Percentiles rank a stretch among this genome's conserved stretches.
These are phyloP conservation scores for Cryptococcus jaspeensis DNA, from an alignment of 1,284 basidiomycete species.

Conservation along the genomic window DNA sequence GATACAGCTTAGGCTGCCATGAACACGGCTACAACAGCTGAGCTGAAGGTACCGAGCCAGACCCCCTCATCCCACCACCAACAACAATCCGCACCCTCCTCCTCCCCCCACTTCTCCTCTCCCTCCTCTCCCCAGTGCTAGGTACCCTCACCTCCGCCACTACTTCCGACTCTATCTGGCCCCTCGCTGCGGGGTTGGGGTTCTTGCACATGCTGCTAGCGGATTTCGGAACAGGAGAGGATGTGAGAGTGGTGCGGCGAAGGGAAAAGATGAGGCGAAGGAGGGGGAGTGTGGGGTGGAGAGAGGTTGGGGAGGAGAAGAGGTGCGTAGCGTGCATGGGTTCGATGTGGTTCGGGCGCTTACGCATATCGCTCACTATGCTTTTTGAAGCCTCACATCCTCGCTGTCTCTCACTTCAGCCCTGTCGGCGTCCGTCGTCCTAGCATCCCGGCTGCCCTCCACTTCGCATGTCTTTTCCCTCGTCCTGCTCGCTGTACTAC, in stretches of 20 bases:
- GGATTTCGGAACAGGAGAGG: slow-evolving; percentile 59
- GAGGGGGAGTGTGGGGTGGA: slow-evolving; percentile 5
- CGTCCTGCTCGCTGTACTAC: slow-evolving; percentile 77
- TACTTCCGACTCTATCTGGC: slow-evolving; percentile 96
- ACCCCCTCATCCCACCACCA: slow-evolving; percentile 56
- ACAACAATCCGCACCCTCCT: slow-evolving; percentile 56
- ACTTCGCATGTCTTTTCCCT: slow-evolving; percentile 88
- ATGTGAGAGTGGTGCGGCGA: slow-evolving; percentile 27
- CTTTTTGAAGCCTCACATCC: slow-evolving; percentile 66
- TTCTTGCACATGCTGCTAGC: slow-evolving; percentile 63
- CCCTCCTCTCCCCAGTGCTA: slow-evolving; percentile 86
- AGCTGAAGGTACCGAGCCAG: not conserved
- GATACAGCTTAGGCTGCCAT: too few relatives aligned
- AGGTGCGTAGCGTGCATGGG: not conserved
- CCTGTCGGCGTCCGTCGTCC: slow-evolving; percentile 87
- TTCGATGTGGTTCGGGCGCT: not conserved
- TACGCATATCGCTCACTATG: not conserved
- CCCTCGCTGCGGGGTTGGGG: slow-evolving; percentile 70
- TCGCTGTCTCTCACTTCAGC: slow-evolving; percentile 93
- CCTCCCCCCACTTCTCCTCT: slow-evolving; percentile 80
- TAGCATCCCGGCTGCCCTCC: slow-evolving; percentile 82
- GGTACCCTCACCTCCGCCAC: slow-evolving; percentile 90
- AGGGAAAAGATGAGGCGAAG: slow-evolving; percentile 13
- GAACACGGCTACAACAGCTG: too few relatives aligned
- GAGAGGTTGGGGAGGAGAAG: slow-evolving; percentile 11